Base-by-base conservation (phyloP, 2,329 filamentous ascomycete genomes). In the Alternaria dauci region DNA sequence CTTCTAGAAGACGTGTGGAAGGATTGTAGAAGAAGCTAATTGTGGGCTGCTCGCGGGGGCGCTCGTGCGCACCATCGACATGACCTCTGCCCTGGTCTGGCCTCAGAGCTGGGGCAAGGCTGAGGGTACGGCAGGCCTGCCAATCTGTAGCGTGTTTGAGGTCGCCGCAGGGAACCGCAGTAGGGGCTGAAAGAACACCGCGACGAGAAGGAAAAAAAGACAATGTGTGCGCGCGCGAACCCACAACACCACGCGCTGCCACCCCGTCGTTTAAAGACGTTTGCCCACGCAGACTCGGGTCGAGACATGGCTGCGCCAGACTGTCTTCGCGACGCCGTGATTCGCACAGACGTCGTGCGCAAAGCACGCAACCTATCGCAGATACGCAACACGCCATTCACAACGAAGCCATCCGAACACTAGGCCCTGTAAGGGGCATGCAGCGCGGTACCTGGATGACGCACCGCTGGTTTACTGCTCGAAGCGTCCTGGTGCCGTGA, bases 91-190 rank as follows among this genome's bases (percentile, higher is more conserved):
- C 71, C 66, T 61, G 61, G 68, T 70, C 59, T 69, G 65, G 70
- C 74, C 76, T 71, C 73, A 76, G 70, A 67, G 59, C 64, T 77
- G 70, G 71, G 76, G 74, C 75, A 76, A 74, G 73, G 73, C 73
- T 77, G 72, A 71, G 70, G 68, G 26, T 68, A 62, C 60, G 55
- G 67, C 65, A 62, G 57, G 67, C 54, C 53, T 63, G 69, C 68
- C 69, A 71, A 72, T 69, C 57, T 55, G 59, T 69, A 69, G 69
- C 67, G 70, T 65, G 71, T 75, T 76, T 76, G 73, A 76, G 71
- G 20, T 36, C 41, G 26, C 36, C 36, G 52, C 51, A 43, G 43
- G 30, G 43, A 48, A 55, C 52, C 20, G 46, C 26, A 42, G 52
- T 20, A 55, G 46, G 30, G 39, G 34, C n/a, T 52, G 54, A 25